These are phyloP conservation scores for Xanthoconium purpureum DNA, from an alignment of 768 basidiomycete species.

Conservation along the genomic window DNA sequence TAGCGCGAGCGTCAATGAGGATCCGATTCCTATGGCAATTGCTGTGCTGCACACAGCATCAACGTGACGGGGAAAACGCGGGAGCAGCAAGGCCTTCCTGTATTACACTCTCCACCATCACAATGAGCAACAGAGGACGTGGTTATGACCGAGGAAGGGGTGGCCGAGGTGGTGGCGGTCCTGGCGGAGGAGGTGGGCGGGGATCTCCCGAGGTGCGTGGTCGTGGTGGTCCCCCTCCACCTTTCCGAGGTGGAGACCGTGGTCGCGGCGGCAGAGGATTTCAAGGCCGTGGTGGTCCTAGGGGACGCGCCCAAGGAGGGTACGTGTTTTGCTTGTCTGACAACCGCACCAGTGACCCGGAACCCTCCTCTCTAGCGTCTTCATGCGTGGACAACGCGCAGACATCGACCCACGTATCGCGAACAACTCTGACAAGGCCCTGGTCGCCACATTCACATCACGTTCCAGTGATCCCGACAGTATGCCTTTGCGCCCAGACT, in stretches of 20 bases:
- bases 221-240: constrained; percentile 25
- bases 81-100: background rate
- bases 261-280: constrained; percentile 29
- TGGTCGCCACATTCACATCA: constrained; percentile 37
- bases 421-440: constrained; percentile 41
- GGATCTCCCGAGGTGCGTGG: constrained; percentile 29
- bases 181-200: constrained; percentile 33
- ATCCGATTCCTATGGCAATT: background rate
- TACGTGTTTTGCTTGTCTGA: constrained; percentile 18
- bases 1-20: background rate
- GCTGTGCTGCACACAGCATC: constrained; percentile 20
- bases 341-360: background rate
- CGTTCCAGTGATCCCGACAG: constrained; percentile 20
- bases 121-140: constrained; percentile 40
- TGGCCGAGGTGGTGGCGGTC: constrained; percentile 34
- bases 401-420: constrained; percentile 53
- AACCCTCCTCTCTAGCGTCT: constrained; percentile 34
- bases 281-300: constrained; percentile 25
- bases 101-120: background rate
- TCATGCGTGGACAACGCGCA: constrained; percentile 37
- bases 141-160: constrained; percentile 40
- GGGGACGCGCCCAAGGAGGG: constrained; percentile 39
- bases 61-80: constrained; percentile 10
- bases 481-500: constrained; percentile 49
- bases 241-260: constrained; percentile 29